Percentiles rank a stretch among this genome's conserved stretches.
These are phyloP conservation scores for Globisporangium alternatum DNA, from an alignment of 352 stramenopile species.

Conservation along the genomic window DNA sequence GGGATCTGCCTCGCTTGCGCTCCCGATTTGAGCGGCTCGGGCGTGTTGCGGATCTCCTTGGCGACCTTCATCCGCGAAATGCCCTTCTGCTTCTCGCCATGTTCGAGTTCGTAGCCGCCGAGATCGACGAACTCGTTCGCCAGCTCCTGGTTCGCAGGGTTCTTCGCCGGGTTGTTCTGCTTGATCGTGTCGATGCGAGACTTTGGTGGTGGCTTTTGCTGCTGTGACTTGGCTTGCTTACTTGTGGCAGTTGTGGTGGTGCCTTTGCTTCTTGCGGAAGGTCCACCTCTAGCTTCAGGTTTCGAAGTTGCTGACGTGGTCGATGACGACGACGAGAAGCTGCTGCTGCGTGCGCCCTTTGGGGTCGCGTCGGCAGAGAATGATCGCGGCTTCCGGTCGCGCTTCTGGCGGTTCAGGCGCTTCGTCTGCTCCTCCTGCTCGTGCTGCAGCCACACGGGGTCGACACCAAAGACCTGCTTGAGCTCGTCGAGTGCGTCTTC, in stretches of 20 bases:
- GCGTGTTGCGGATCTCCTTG: conserved; percentile 33
- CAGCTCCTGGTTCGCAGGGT: conserved; percentile 33
- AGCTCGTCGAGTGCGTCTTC: conserved; percentile 57
- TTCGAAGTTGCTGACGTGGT: neutral
- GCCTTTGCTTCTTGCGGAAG: neutral
- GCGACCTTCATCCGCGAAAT: conserved; percentile 41
- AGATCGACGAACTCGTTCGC: conserved; percentile 47
- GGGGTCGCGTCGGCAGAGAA: neutral
- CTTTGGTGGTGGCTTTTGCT: neutral
- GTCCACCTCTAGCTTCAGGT: neutral
- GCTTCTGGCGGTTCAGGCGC: conserved; percentile 29
- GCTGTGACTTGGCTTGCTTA: conserved; percentile 3
- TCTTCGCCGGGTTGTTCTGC: conserved; percentile 32
- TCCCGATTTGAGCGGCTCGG: conserved; percentile 29
- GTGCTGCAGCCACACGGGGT: conserved; percentile 51
- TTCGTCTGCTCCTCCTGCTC: conserved; percentile 38
- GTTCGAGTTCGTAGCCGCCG: conserved; percentile 28
- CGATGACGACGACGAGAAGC: neutral
- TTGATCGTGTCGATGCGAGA: conserved; percentile 30
- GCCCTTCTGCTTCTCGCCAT: conserved; percentile 33
- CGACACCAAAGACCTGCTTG: conserved; percentile 48
- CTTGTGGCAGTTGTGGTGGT: neutral
- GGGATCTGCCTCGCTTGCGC: conserved; percentile 22
- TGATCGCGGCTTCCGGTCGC: conserved; percentile 18
- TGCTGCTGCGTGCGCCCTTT: conserved; percentile 7